phyloP scores from a whole-genome alignment of 148 eudicot genomes.

The Rhododendron vialii region DNA sequence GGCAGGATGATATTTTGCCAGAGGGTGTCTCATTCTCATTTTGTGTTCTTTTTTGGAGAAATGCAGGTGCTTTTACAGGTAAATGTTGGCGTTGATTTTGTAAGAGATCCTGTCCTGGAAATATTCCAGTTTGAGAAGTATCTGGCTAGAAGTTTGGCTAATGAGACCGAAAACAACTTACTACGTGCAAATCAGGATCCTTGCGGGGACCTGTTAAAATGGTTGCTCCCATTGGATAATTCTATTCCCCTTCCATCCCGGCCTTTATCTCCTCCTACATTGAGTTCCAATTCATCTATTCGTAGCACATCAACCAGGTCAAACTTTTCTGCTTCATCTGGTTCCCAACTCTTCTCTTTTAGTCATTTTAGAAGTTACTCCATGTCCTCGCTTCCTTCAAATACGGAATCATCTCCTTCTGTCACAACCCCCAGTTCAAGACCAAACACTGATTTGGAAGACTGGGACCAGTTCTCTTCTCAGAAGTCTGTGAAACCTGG shows the following conservation, averaged over 20 bases:
- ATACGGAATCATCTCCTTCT: conserved; percentile 45
- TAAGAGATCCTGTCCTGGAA: conserved; percentile 75
- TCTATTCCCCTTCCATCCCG: conserved; percentile 48
- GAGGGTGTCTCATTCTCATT: conserved; percentile 28
- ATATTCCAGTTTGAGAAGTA: conserved; percentile 94
- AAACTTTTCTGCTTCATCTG: conserved; percentile 58
- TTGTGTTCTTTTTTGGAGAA: conserved; percentile 72
- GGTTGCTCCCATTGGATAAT: conserved; percentile 96
- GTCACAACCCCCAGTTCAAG: conserved; percentile 37
- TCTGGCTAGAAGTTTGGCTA: conserved; percentile 31
- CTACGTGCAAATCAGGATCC: conserved; percentile 41
- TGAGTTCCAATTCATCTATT: conserved; percentile 38
- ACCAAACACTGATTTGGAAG: conserved; percentile 62
- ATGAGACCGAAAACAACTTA: conserved; percentile 31
- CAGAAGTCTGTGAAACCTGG: conserved; percentile 51
- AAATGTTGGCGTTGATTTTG: conserved; percentile 75
- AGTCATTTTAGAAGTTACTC: conserved; percentile 93
- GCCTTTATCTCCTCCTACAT: conserved; percentile 64
- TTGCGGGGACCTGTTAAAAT: conserved; percentile 72
- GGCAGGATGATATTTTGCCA: conserved; percentile 16
- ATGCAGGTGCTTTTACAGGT: conserved; percentile 99
- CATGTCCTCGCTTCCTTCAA: conserved; percentile 91
- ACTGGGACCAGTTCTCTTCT: conserved; percentile 74
- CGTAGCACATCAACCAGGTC: conserved; percentile 46
- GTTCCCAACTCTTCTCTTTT: conserved; percentile 85